Evolutionary conservation across 2,329 filamentous ascomycete species (phyloP).

Genomic region (Lecanosticta acicola): DNA sequence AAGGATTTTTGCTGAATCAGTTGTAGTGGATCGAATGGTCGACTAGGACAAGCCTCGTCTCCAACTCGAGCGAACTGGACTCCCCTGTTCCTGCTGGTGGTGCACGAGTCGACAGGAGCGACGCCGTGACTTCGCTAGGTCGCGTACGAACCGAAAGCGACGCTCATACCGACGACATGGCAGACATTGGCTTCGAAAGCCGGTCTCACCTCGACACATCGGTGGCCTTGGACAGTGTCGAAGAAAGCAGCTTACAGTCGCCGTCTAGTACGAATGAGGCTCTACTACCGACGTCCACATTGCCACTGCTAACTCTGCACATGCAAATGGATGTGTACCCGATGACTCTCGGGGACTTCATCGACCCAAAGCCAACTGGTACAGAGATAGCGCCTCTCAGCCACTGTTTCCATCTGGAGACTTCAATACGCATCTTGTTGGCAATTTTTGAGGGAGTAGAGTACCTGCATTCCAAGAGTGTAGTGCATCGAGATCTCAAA

Average conservation of each 20-base stretch:
- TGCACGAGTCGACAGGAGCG: not conserved
- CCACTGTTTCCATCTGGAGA: constrained; percentile 59
- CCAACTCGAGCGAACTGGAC: constrained; percentile 7
- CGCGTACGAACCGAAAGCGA: constrained; percentile 18
- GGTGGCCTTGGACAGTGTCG: not conserved
- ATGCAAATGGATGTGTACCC: constrained; percentile 65
- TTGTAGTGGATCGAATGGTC: constrained; percentile 52
- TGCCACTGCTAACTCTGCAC: constrained; percentile 42
- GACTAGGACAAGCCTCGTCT: not conserved
- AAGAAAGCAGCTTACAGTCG: not conserved
- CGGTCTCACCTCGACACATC: not conserved
- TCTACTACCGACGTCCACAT: not conserved
- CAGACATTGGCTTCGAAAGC: constrained; percentile 16
- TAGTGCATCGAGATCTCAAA: constrained; percentile 64
- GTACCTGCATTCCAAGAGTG: constrained; percentile 56
- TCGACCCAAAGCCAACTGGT: constrained; percentile 37
- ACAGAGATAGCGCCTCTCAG: constrained; percentile 26
- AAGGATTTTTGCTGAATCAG: not conserved
- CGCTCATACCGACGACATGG: constrained; percentile 5
- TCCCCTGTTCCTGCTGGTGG: not conserved
- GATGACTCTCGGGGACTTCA: constrained; percentile 55
- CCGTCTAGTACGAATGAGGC: not conserved
- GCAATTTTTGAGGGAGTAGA: constrained; percentile 58
- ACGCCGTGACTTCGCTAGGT: constrained; percentile 3
- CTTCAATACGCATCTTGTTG: constrained; percentile 53